Conservation (phyloP, 331 rosid genomes). For the Stylosanthes scabra region DNA sequence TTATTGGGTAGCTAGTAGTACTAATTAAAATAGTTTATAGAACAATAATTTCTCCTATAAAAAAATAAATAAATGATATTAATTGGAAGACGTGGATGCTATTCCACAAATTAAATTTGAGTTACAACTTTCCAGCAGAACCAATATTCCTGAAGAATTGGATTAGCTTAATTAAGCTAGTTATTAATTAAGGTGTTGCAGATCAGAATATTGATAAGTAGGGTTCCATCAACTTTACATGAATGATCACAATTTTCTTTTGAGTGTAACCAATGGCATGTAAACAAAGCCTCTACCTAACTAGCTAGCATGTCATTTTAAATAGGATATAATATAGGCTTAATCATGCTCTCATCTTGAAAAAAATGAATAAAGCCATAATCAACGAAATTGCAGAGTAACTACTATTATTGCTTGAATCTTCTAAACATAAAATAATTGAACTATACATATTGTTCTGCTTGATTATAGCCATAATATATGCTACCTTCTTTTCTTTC, state of each 20-base stretch:
- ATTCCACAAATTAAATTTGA: not conserved
- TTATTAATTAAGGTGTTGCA: not conserved
- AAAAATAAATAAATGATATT: not conserved
- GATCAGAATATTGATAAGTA: constrained; percentile 21
- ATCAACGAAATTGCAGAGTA: constrained; percentile 10
- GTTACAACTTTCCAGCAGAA: not conserved
- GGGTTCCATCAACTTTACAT: constrained; percentile 39
- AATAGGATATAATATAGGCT: constrained; percentile 14
- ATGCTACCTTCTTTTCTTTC: not conserved
- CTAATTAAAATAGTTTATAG: not conserved
- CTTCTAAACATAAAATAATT: constrained; percentile 17
- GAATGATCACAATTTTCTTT: constrained; percentile 25
- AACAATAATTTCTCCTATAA: not conserved
- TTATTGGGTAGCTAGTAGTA: too few relatives aligned
- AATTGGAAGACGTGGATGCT: not conserved
- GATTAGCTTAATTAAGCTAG: not conserved
- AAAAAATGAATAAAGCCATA: constrained; percentile 32
- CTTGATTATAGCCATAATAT: constrained; percentile 5
- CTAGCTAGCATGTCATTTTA: constrained; percentile 22
- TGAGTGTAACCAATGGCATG: constrained; percentile 10
- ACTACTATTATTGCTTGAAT: not conserved
- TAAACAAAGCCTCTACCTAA: constrained; percentile 36
- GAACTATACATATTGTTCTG: not conserved
- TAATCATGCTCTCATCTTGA: constrained; percentile 28
- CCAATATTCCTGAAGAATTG: constrained; percentile 1